Evolutionary conservation across 108 stramenopile species (phyloP).

Genomic region (Bacterosira constricta): DNA sequence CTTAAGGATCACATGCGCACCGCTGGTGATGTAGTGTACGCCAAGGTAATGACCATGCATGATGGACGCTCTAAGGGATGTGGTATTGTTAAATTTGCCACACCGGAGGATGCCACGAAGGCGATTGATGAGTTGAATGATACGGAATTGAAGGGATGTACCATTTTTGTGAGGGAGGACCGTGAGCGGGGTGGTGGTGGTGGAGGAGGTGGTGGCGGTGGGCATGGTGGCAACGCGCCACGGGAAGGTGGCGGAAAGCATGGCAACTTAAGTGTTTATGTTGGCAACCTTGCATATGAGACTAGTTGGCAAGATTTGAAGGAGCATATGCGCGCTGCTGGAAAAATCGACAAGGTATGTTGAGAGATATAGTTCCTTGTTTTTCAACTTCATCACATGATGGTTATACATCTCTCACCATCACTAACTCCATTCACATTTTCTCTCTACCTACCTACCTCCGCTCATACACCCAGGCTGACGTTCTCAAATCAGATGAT

Average conservation of each 20-base stretch:
- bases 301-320: constrained; percentile 92
- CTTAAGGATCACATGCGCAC: constrained; percentile 94
- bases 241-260: constrained; percentile 1
- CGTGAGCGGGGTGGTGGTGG: constrained; percentile 47
- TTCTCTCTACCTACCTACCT: background rate
- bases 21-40: constrained; percentile 78
- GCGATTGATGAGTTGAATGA: constrained; percentile 79
- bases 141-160: constrained; percentile 63
- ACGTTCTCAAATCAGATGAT: constrained; percentile 76
- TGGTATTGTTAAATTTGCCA: constrained; percentile 82
- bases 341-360: constrained; percentile 77
- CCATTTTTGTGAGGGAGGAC: constrained; percentile 68
- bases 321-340: constrained; percentile 91
- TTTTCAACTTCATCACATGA: background rate
- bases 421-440: background rate
- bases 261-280: constrained; percentile 71
- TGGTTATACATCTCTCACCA: background rate
- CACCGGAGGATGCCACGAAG: constrained; percentile 54
- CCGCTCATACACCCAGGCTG: constrained; percentile 55
- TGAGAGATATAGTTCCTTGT: background rate
- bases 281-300: constrained; percentile 86
- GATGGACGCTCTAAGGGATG: constrained; percentile 83
- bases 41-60: constrained; percentile 74
- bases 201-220: constrained; percentile 45
- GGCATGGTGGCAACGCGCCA: constrained; percentile 39